Percentiles rank a stretch among this genome's conserved stretches.
Evolutionary conservation across 176 grass and related monocot genomes (phyloP).

Genomic region (Carex myosuroides): DNA sequence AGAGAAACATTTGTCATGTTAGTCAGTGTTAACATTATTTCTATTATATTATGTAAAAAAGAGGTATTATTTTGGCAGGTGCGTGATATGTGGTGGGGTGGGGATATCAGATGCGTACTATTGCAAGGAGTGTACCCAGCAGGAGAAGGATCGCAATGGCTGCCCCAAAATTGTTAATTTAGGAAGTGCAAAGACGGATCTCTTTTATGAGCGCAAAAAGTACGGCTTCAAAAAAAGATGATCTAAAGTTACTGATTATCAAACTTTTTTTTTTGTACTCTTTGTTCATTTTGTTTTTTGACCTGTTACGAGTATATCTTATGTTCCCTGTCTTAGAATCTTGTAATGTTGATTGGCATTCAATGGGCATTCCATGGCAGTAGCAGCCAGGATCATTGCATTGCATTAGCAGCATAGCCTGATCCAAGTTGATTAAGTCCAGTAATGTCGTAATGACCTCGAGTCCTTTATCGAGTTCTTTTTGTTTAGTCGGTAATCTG

Average conservation of each 20-base stretch:
- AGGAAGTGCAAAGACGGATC: constrained; percentile 76
- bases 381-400: no score
- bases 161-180: constrained; percentile 86
- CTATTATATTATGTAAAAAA: not conserved
- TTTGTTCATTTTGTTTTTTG: not conserved
- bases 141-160: constrained; percentile 68
- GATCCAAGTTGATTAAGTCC: no score
- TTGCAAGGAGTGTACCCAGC: constrained; percentile 82
- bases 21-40: not conserved
- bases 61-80: constrained; percentile 17
- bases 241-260: not conserved
- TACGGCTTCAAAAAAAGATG: constrained; percentile 17
- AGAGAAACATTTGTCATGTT: not conserved
- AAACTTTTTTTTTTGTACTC: not conserved
- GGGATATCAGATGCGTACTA: constrained; percentile 87
- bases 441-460: no score
- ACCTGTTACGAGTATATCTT: not conserved
- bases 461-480: no score
- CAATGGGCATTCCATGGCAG: not conserved
- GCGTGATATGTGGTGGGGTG: constrained; percentile 69
- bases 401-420: no score
- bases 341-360: not conserved
- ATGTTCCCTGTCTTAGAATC: not conserved
- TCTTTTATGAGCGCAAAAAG: constrained; percentile 60
- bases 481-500: no score